Conservation (phyloP, 1,139 yeast genomes). For the Yamadazyma taylorii region DNA sequence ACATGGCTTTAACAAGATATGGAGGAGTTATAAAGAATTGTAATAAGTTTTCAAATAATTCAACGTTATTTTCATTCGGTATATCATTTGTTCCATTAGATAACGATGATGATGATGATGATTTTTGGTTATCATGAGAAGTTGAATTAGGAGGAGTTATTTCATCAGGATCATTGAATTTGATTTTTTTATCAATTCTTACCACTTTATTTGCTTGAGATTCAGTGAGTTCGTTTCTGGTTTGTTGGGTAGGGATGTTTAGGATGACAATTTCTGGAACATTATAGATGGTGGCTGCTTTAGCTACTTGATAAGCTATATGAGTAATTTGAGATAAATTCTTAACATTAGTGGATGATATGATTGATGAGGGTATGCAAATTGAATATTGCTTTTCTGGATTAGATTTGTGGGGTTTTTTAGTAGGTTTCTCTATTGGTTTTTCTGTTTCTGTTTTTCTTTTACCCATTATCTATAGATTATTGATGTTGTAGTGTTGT, state of each 20-base stretch:
- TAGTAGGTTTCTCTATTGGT: slow-evolving; percentile 23
- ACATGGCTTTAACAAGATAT: slow-evolving; percentile 65
- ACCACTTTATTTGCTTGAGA: slow-evolving; percentile 21
- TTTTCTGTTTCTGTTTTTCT: slow-evolving; percentile 24
- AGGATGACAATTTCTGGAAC: slow-evolving; percentile 74
- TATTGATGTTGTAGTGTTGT: no score
- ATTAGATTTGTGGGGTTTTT: slow-evolving; percentile 31
- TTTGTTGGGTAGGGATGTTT: slow-evolving; percentile 39
- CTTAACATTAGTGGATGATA: slow-evolving; percentile 52
- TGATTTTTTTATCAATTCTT: slow-evolving; percentile 21
- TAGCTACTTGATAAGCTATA: slow-evolving; percentile 75
- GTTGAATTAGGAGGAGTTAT: slow-evolving; percentile 2
- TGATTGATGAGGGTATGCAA: slow-evolving; percentile 66
- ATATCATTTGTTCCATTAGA: no score
- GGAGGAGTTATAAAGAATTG: slow-evolving; percentile 89
- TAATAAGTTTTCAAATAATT: slow-evolving; percentile 66
- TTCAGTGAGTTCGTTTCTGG: slow-evolving; percentile 17
- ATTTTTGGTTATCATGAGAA: slow-evolving; percentile 3
- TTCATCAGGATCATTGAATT: slow-evolving; percentile 12
- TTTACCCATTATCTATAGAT: slow-evolving; percentile 24
- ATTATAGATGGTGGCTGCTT: slow-evolving; percentile 65
- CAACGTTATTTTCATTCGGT: slow-evolving; percentile 32
- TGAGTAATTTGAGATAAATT: slow-evolving; percentile 73
- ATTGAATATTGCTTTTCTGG: slow-evolving; percentile 38
- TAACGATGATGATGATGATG: no score